phyloP scores from a whole-genome alignment of 208 protist genomes.

The Acanthamoeba triangularis region DNA sequence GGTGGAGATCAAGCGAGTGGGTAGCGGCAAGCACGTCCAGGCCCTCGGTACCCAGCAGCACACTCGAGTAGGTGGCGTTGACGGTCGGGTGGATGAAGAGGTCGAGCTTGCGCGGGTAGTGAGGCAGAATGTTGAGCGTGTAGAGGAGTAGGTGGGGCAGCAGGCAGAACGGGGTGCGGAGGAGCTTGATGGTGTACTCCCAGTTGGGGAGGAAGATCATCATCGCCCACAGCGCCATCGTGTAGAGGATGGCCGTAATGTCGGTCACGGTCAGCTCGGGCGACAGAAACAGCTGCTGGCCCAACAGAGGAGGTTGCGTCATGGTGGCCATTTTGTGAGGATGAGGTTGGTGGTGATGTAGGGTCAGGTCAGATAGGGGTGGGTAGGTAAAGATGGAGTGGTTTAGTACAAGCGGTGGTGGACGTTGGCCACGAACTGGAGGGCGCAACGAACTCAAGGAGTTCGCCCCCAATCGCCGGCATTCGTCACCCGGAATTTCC shows the following conservation, averaged over 20 bases:
- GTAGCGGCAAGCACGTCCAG: background rate
- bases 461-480: background rate
- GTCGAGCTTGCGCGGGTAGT: background rate
- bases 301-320: background rate
- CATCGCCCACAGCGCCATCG: slow-evolving; percentile 34
- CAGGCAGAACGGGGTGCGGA: background rate
- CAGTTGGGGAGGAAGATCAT: slow-evolving; percentile 61
- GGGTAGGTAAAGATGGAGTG: no score
- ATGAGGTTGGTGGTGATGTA: no score
- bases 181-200: slow-evolving; percentile 66
- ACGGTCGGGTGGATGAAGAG: slow-evolving; percentile 6
- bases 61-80: slow-evolving; percentile 52
- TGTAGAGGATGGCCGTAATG: slow-evolving; percentile 5
- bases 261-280: background rate
- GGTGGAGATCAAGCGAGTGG: slow-evolving; percentile 20
- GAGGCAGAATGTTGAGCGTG: background rate
- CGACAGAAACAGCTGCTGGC: background rate
- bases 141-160: slow-evolving; percentile 32
- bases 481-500: background rate
- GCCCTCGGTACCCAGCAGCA: slow-evolving; percentile 5
- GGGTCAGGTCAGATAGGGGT: no score
- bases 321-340: slow-evolving; percentile 40
- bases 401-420: no score
- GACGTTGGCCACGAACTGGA: no score
- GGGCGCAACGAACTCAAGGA: background rate